Base-by-base conservation (phyloP, 2,329 filamentous ascomycete genomes). In the Madurella fahalii region DNA sequence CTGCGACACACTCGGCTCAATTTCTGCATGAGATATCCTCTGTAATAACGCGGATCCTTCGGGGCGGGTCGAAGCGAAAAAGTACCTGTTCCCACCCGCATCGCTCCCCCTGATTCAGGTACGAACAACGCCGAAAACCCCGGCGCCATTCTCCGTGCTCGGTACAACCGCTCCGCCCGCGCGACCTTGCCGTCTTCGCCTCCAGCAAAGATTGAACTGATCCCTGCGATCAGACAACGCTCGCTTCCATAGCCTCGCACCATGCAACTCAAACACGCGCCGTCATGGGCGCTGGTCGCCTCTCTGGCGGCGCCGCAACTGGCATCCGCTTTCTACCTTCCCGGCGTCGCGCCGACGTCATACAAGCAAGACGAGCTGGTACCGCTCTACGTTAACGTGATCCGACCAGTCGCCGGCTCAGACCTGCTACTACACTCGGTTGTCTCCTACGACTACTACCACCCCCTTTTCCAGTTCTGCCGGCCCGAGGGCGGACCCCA, bases 391-490 rank as follows among this genome's bases (percentile, higher is more conserved):
- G 94, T 99, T 71, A 99, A 99, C 75, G 86, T 86, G 68, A 86
- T 99, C 65, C 94, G 90, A 41, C 93, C 94, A 4, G 84, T 92
- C 44, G 85, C 90, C 44, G 87, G 88, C 41, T 79, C 83, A 57
- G 80, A 96, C 72, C 82, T 87, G 25, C 86, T 90, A 64, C 79
- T 97, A 40, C 90, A 91, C 69, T 95, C 92, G n/a, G 87, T 96
- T 52, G 86, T 97, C 65, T 89, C 93, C 4, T 99, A 89, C 78
- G 93, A 97, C 73, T 97, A 99, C 77, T 99, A 99, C 70, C 85
- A 94, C 65, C 82, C 85, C 5, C 81, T 81, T 3, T 95, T 99
- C 72, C 85, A 89, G 67, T 96, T 96, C 77, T 99, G 94, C 72
- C 75, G 81, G 63, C 94, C 93, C 2, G 75, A 87, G 53, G 85